A percentile compares a stretch with the other conserved stretches of the same genome.
phyloP scores from a whole-genome alignment of 2,329 filamentous ascomycete species.

The Paecilomyces sp. region DNA sequence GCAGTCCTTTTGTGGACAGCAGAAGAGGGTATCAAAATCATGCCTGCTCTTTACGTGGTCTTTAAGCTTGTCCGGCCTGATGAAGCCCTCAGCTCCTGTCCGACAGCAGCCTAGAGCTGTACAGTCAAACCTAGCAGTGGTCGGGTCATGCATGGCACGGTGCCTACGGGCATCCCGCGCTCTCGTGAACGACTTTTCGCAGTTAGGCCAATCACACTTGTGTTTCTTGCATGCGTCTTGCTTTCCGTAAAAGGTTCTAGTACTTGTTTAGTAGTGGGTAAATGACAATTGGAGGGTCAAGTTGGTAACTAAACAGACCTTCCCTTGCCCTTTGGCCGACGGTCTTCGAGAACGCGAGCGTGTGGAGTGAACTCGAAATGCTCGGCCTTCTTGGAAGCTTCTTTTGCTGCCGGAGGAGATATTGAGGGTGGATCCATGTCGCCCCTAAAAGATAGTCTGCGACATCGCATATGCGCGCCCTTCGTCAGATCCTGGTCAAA shows the following conservation, averaged over 20 bases:
- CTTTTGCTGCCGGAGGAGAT: no score
- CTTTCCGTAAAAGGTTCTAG: not conserved
- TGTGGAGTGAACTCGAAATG: not conserved
- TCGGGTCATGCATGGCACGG: not conserved
- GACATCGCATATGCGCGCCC: no score
- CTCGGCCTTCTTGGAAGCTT: not conserved
- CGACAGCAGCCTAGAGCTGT: not conserved
- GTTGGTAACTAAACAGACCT: not conserved
- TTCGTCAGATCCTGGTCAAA: not conserved
- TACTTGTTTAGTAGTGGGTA: not conserved
- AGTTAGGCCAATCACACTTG: not conserved
- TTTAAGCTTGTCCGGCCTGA: not conserved
- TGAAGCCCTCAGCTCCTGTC: not conserved
- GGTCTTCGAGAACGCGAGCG: not conserved
- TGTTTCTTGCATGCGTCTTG: not conserved
- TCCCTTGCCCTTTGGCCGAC: not conserved
- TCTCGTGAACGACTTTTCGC: not conserved
- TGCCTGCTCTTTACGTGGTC: not conserved
- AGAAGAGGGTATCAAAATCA: not conserved
- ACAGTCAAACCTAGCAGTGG: not conserved
- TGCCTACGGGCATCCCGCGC: not conserved
- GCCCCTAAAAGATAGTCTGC: no score
- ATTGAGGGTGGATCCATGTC: no score
- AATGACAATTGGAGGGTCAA: not conserved
- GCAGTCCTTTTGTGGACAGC: not conserved